Percentiles rank a stretch among this genome's conserved stretches.
phyloP scores from a whole-genome alignment of 176 grass and related monocot genomes.

The Aegilops umbellulata region DNA sequence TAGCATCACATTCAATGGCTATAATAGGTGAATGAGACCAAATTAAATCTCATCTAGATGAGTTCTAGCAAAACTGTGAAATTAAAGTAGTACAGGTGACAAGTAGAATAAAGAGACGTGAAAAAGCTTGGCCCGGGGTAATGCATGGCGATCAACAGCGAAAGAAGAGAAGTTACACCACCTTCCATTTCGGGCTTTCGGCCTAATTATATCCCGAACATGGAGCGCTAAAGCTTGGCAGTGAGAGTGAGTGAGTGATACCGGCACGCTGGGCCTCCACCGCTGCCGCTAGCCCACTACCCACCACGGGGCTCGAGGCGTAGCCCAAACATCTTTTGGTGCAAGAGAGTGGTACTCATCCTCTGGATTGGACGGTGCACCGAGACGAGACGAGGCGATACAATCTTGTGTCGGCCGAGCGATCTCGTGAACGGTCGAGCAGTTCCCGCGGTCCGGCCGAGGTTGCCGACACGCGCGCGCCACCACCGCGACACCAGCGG shows the following conservation, averaged over 20 bases:
- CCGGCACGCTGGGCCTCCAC: background rate
- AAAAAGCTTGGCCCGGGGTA: constrained; percentile 8
- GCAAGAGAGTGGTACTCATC: background rate
- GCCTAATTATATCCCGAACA: background rate
- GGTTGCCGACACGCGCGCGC: background rate
- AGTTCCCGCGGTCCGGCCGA: background rate
- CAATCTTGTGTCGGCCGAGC: background rate
- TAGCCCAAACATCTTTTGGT: constrained; percentile 23
- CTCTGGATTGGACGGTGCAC: no score
- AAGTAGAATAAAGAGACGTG: background rate
- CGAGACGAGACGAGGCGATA: background rate
- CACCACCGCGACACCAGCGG: constrained; percentile 10
- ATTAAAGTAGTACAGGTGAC: background rate
- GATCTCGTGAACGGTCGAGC: background rate
- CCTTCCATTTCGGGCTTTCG: constrained; percentile 7
- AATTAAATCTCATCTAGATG: no score
- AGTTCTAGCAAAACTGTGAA: no score
- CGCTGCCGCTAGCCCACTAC: background rate
- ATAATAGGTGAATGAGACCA: no score
- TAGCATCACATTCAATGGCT: no score
- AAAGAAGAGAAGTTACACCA: no score
- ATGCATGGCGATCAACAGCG: background rate
- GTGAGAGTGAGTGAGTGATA: background rate
- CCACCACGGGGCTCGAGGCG: background rate
- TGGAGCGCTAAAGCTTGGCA: background rate